Evolutionary conservation across 2,329 filamentous ascomycete genomes (phyloP).

Genomic region (Parastagonospora nodorum): DNA sequence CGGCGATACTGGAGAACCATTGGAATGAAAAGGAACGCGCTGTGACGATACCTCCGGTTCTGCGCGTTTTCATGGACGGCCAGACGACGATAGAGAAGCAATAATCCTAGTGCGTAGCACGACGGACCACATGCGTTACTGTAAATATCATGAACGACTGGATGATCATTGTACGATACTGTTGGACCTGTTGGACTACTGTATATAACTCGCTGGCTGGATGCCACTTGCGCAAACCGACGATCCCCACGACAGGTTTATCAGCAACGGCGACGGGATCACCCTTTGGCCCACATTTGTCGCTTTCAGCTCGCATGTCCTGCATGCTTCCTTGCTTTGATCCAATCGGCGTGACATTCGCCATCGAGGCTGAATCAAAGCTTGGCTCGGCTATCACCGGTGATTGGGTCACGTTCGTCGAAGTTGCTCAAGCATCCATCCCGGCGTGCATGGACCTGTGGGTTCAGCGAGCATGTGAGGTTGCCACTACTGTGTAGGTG

Average conservation of each 20-base stretch:
- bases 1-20: slow-evolving; percentile 86
- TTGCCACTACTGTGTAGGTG: slow-evolving; percentile 34
- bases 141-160: neutral
- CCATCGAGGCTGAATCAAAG: slow-evolving; percentile 34
- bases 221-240: neutral
- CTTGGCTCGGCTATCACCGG: slow-evolving; percentile 34
- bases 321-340: slow-evolving; percentile 12
- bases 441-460: neutral
- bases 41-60: slow-evolving; percentile 76
- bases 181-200: slow-evolving; percentile 2
- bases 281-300: slow-evolving; percentile 10
- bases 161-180: neutral
- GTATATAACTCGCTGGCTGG: slow-evolving; percentile 15
- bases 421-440: slow-evolving; percentile 1
- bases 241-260: slow-evolving; percentile 1
- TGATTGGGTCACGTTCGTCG: slow-evolving; percentile 32
- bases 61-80: slow-evolving; percentile 81
- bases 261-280: slow-evolving; percentile 2
- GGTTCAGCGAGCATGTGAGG: slow-evolving; percentile 27
- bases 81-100: slow-evolving; percentile 37
- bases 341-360: slow-evolving; percentile 24
- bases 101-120: slow-evolving; percentile 6
- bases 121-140: neutral
- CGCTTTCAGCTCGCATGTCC: slow-evolving; percentile 11
- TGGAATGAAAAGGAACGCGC: slow-evolving; percentile 74